Evolutionary conservation across 108 stramenopile species (phyloP), one percentile per base, ranked within the genome.

Genomic region (Thalassiosira profunda): DNA sequence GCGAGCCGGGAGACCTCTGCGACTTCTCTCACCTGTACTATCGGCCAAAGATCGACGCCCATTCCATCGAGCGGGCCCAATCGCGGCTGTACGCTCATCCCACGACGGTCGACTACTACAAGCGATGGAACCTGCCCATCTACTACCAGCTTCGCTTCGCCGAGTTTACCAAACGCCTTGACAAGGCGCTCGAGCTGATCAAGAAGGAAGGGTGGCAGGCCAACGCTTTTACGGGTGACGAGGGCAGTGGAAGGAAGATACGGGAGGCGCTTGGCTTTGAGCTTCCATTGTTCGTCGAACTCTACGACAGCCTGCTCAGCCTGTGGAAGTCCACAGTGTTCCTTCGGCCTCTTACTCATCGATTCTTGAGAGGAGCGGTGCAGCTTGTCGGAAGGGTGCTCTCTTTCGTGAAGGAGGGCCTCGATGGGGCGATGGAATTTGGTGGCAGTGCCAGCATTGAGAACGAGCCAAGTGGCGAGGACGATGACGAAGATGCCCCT

Each of bases 61-160:
- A 48, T 31, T 72, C 80, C 17, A 86, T 86, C 23, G 60, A 76
- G 49, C 58, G 47, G 5, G 91, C 88, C 4, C 94, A 95, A 67
- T 57, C 82, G n/a, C 81, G 94, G 7, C 75, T 95, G 4, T 92
- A 88, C 51, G 17, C 59, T 5, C 94, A 95, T 63, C 75, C 85
- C n/a, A 85, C 85, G 36, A 95, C 94, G 2, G 80, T 87, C 18
- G 94, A 95, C 28, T 95, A 89, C 77, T 85, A 84, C 23, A 92
- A 89, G 52, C 78, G 76, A 33, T 95, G 94, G 94, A 95, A 91
- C 37, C 67, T 95, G 18, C 91, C 94, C 26, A 95, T 95, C 51
- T 95, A 95, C 69, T 95, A 95, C 60, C 94, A 95, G 44, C 68
- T 95, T 23, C 83, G 94, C 60, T 92, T 92, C 44, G 90, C 89